phyloP scores from a whole-genome alignment of 1,284 basidiomycete genomes.

The Malassezia brasiliensis region DNA sequence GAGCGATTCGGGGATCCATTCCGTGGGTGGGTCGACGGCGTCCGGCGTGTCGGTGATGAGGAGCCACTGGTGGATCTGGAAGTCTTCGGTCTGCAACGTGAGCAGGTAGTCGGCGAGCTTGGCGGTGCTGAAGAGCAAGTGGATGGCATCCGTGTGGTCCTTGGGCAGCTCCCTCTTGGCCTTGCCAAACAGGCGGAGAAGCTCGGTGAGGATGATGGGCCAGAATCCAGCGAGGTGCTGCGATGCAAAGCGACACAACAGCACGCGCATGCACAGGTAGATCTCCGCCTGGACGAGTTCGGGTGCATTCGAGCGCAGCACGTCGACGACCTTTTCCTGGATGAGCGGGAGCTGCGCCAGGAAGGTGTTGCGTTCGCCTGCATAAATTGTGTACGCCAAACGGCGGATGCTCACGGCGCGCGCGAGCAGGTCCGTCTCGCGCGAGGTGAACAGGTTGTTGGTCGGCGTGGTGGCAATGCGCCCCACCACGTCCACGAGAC shows the following conservation, averaged over 20 bases:
- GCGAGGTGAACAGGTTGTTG: conserved; percentile 92
- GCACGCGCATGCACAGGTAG: conserved; percentile 80
- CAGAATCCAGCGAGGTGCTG: conserved; percentile 91
- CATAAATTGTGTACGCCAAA: conserved; percentile 71
- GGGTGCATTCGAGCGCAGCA: conserved; percentile 64
- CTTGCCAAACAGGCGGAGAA: conserved; percentile 59
- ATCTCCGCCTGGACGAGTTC: conserved; percentile 79
- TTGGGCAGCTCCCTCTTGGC: conserved; percentile 52
- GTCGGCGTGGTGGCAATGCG: conserved; percentile 54
- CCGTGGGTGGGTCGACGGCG: conserved; percentile 74
- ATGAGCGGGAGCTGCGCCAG: conserved; percentile 79
- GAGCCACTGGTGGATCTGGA: conserved; percentile 99
- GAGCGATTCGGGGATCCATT: conserved; percentile 73
- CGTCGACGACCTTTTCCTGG: conserved; percentile 92
- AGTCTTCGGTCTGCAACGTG: conserved; percentile 87
- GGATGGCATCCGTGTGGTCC: conserved; percentile 72
- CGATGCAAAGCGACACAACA: conserved; percentile 80
- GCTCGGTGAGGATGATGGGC: conserved; percentile 87
- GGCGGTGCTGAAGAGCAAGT: conserved; percentile 72
- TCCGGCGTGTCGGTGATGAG: conserved; percentile 97
- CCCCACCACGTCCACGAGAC: conserved; percentile 66
- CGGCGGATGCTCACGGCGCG: conserved; percentile 81
- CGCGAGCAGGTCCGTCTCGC: conserved; percentile 81
- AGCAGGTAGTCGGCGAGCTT: conserved; percentile 88
- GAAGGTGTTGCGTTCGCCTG: conserved; percentile 80